Evolutionary conservation across 2,329 filamentous ascomycete species (phyloP), one percentile per base, ranked within the genome.

Genomic region (Fusarium metavorans): DNA sequence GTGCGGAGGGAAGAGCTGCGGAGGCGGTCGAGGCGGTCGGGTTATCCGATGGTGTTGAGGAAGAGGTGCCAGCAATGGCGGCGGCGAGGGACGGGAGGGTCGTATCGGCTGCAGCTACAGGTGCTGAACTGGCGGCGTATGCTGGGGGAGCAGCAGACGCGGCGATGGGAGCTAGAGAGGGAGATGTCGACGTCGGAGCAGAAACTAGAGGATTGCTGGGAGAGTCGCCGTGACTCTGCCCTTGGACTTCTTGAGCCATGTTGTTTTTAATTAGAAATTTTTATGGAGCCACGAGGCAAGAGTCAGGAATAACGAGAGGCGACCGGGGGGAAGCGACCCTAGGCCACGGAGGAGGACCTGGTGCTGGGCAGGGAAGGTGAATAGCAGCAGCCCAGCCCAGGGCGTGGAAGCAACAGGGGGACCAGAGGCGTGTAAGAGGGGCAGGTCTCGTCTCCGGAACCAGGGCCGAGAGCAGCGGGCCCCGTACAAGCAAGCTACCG

Each of bases 261-360:
- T 78, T 79, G 78, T 75, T 79, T 81, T 81, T 81, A 80, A 82
- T 81, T 81, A 80, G 75, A 78, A 80, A 77, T 74, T 80, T 81
- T 82, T 82, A 82, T 82, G 81, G 81, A 82, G 81, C 81, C 78
- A 71, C 72, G 73, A 77, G 78, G 73, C 73, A 76, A 81, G 75
- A 81, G 81, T 76, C 76, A 77, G 77, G 77, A 80, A 78, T 71
- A 76, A 77, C 69, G 72, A 75, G 71, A 76, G 67, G 72, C 65
- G 75, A 77, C 74, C 75, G 71, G 77, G 75, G 76, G 73, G 78
- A 78, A 64, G 73, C 75, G 77, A 81, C 79, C 79, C 79, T 77
- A 77, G 79, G 72, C 73, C 72, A 78, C 75, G 73, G 73, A 78
- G 73, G 59, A 77, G 68, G 67, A 67, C 70, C 68, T 78, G 77